A percentile compares a stretch with the other conserved stretches of the same genome.
Conservation (phyloP, 495 filamentous ascomycete genomes). For the Hypoxylon trugodes region DNA sequence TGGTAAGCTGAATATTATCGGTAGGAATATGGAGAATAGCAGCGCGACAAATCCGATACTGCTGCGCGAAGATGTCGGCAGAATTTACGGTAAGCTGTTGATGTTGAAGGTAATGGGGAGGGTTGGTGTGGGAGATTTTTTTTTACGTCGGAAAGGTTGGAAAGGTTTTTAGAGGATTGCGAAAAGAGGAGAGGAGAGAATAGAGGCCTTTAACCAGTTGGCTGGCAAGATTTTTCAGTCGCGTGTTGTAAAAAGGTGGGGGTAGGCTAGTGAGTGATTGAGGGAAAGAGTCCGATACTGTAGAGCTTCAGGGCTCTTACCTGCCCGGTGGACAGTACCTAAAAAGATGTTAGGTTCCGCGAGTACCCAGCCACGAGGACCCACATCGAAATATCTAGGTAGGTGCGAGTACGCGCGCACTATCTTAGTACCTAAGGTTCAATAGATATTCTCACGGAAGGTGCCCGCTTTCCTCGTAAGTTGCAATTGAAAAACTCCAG, state of each 20-base stretch:
- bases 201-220: conserved; percentile 23
- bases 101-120: conserved; percentile 16
- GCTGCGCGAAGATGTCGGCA: conserved; percentile 13
- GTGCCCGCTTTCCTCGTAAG: neutral
- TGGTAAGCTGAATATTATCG: conserved; percentile 11
- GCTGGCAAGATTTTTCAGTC: conserved; percentile 29
- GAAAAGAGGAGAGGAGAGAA: conserved; percentile 7
- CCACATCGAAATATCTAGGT: too few species aligned
- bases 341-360: too few species aligned
- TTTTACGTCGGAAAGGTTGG: conserved; percentile 10
- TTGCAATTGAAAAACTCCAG: neutral
- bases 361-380: conserved; percentile 12
- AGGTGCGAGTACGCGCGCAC: too few species aligned
- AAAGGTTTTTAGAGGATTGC: neutral
- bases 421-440: neutral
- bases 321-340: too few species aligned
- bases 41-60: conserved; percentile 18
- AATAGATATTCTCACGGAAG: neutral
- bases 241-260: conserved; percentile 41
- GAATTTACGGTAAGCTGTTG: conserved; percentile 18
- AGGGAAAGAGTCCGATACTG: too few species aligned
- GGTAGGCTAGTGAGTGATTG: conserved; percentile 14
- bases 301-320: neutral
- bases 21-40: neutral
- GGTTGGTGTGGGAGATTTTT: conserved; percentile 19